These are phyloP conservation scores for Pseudogymnoascus sp. DNA, from an alignment of 2,329 filamentous ascomycete species.

Conservation along the genomic window DNA sequence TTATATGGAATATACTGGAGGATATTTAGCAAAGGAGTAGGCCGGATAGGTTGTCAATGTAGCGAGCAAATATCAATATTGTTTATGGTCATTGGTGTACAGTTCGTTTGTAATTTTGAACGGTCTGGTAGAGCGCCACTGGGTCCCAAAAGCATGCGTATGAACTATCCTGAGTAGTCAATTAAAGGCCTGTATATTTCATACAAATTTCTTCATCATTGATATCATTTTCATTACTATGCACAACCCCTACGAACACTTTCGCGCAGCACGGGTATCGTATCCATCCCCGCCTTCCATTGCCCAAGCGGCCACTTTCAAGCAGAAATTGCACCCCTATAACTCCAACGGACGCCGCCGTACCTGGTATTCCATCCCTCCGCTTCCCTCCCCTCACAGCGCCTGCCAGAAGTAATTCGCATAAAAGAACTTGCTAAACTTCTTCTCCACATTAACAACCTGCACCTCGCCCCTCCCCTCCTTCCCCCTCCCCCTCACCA, in stretches of 20 bases:
- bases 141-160: background rate
- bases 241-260: background rate
- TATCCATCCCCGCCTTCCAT: background rate
- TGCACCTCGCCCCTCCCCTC: constrained; percentile 85
- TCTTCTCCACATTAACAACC: constrained; percentile 87
- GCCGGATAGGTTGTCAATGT: background rate
- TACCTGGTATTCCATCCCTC: background rate
- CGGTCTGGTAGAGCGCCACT: background rate
- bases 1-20: background rate
- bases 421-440: constrained; percentile 86
- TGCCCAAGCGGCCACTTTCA: background rate
- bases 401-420: constrained; percentile 95
- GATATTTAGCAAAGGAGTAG: background rate
- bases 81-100: background rate
- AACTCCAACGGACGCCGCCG: background rate
- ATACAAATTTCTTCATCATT: background rate
- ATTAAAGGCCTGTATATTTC: background rate
- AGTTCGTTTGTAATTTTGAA: background rate
- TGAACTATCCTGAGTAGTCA: background rate
- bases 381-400: constrained; percentile 46
- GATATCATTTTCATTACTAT: background rate
- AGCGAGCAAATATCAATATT: background rate
- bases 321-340: background rate
- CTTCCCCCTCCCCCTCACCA: constrained; percentile 76
- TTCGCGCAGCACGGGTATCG: background rate